Evolutionary conservation across 225 moss, liverwort and hornwort genomes (phyloP).

Genomic region (Bryoerythrophyllum caledonicum): DNA sequence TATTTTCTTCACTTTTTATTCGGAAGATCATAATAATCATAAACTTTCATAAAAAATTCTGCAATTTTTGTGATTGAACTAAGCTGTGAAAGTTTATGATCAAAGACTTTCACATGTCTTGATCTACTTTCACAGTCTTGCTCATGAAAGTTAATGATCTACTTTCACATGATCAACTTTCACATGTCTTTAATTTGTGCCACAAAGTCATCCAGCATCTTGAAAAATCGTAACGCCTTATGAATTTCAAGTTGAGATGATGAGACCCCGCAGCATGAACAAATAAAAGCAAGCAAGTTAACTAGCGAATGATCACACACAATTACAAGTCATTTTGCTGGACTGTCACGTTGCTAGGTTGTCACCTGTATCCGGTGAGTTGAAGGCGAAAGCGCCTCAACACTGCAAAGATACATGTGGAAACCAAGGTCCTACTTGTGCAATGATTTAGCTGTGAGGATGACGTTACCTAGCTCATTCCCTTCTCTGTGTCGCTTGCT

Average conservation of each 20-base stretch:
- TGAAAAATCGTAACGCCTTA: neutral
- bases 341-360: neutral
- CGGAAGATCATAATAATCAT: too few species aligned
- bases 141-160: too few species aligned
- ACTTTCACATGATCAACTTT: too few species aligned
- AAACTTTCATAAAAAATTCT: too few species aligned
- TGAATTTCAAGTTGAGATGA: neutral
- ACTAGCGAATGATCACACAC: neutral
- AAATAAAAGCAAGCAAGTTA: neutral
- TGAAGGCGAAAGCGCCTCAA: neutral
- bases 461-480: conserved; percentile 53
- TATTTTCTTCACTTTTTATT: too few species aligned
- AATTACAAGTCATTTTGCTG: neutral
- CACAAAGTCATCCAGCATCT: conserved; percentile 10
- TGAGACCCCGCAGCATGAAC: neutral
- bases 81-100: too few species aligned
- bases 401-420: neutral
- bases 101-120: too few species aligned
- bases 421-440: conserved; percentile 18
- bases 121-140: too few species aligned
- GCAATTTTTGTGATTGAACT: too few species aligned
- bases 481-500: conserved; percentile 52
- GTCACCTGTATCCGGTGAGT: neutral
- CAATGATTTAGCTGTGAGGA: conserved; percentile 64
- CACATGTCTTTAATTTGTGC: too few species aligned